Evolutionary conservation across 257 asterid genomes (phyloP).

Genomic region (Coffea canephora): DNA sequence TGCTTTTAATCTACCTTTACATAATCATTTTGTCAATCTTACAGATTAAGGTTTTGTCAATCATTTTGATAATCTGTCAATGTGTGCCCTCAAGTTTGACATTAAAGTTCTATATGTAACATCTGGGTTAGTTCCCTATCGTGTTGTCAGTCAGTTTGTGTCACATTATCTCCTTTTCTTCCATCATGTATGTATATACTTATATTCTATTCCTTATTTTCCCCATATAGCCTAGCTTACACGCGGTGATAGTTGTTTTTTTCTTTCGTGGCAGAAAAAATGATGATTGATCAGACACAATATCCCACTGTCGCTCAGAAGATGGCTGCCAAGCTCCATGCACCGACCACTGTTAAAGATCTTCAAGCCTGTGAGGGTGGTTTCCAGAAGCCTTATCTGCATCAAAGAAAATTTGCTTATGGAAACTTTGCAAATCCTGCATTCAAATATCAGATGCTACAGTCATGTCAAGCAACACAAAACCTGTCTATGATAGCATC

Average conservation of each 20-base stretch:
- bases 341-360: slow-evolving; percentile 16
- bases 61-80: neutral
- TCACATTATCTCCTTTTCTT: neutral
- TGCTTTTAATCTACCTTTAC: neutral
- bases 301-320: slow-evolving; percentile 30
- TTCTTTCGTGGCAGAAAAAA: slow-evolving; percentile 1
- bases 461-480: slow-evolving; percentile 20
- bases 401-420: slow-evolving; percentile 19
- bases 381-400: slow-evolving; percentile 11
- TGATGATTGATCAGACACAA: slow-evolving; percentile 23
- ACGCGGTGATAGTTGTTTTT: neutral
- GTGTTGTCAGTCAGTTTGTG: neutral
- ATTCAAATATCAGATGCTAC: slow-evolving; percentile 22
- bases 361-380: slow-evolving; percentile 14
- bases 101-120: neutral
- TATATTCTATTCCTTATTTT: neutral
- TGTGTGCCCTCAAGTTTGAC: neutral
- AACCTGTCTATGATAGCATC: slow-evolving; percentile 21
- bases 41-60: neutral
- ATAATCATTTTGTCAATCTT: no score
- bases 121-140: neutral
- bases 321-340: slow-evolving; percentile 22
- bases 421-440: slow-evolving; percentile 27
- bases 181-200: neutral
- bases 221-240: neutral